A percentile compares a stretch with the other conserved stretches of the same genome.
phyloP scores from a whole-genome alignment of 805 yeast genomes.

The Barnettozyma botsteinii region DNA sequence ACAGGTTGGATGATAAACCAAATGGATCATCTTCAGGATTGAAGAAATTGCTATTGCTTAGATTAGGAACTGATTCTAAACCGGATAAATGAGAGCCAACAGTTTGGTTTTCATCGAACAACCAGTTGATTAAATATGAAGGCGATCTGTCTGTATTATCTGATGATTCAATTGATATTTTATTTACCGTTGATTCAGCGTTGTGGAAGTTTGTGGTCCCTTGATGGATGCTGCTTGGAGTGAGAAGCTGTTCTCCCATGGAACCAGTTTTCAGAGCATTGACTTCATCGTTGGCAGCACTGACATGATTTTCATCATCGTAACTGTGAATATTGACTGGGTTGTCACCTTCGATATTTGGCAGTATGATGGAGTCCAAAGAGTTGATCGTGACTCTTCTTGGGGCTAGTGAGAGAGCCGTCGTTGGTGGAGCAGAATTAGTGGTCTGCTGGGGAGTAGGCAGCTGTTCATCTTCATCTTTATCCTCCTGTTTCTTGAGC shows the following conservation, averaged over 20 bases:
- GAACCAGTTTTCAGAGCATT: conserved; percentile 18
- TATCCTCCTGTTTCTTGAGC: neutral
- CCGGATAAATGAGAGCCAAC: conserved; percentile 6
- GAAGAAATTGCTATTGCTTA: conserved; percentile 23
- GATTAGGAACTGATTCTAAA: conserved; percentile 15
- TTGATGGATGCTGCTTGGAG: neutral
- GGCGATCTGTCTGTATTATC: conserved; percentile 18
- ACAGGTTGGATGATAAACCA: conserved; percentile 23
- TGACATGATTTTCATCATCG: conserved; percentile 18
- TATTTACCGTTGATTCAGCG: too few species aligned
- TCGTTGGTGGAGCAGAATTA: too few species aligned
- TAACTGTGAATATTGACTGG: conserved; percentile 21
- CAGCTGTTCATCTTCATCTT: neutral
- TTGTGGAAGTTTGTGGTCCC: neutral
- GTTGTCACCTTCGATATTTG: conserved; percentile 20
- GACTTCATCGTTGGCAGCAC: conserved; percentile 27
- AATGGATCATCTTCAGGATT: conserved; percentile 28
- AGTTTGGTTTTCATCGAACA: conserved; percentile 22
- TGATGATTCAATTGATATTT: neutral
- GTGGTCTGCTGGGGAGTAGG: too few species aligned
- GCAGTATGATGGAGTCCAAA: conserved; percentile 24
- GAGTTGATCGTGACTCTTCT: conserved; percentile 22
- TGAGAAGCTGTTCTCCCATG: conserved; percentile 5
- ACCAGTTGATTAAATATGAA: conserved; percentile 24
- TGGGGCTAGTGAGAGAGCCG: neutral